Evolutionary conservation across 768 basidiomycete species (phyloP).

Genomic region (Cyclocybe cylindracea): DNA sequence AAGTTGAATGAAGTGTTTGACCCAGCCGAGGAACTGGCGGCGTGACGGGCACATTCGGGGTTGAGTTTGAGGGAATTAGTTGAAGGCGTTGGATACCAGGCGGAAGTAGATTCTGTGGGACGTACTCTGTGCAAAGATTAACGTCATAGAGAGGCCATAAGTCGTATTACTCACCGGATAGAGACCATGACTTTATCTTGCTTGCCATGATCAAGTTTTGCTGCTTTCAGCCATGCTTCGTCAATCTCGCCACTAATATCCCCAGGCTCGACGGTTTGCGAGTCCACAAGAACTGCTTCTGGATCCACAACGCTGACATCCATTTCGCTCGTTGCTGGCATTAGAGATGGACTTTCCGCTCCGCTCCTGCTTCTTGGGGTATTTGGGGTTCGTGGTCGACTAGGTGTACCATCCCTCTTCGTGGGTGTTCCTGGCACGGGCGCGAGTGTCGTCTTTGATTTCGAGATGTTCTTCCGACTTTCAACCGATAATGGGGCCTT

Average conservation of each 20-base stretch:
- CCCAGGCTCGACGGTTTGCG: slow-evolving; percentile 63
- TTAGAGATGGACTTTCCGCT: slow-evolving; percentile 49
- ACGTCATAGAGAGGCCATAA: neutral
- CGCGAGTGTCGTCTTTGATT: slow-evolving; percentile 37
- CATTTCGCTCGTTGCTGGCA: slow-evolving; percentile 63
- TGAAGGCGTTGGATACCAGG: slow-evolving; percentile 52
- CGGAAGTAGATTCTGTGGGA: slow-evolving; percentile 51
- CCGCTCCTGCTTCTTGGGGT: slow-evolving; percentile 48
- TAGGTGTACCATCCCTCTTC: slow-evolving; percentile 33
- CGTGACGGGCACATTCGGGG: slow-evolving; percentile 51
- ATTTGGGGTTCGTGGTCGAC: slow-evolving; percentile 54
- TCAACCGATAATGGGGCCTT: slow-evolving; percentile 60
- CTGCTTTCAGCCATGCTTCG: slow-evolving; percentile 48
- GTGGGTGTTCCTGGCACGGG: slow-evolving; percentile 58
- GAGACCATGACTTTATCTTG: slow-evolving; percentile 89
- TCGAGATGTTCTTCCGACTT: slow-evolving; percentile 26
- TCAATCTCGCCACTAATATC: slow-evolving; percentile 75
- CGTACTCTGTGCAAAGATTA: slow-evolving; percentile 50
- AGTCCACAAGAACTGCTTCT: slow-evolving; percentile 79
- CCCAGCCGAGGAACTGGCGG: slow-evolving; percentile 24
- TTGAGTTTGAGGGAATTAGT: slow-evolving; percentile 63
- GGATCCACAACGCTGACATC: slow-evolving; percentile 73
- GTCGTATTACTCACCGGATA: slow-evolving; percentile 52
- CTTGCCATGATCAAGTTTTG: slow-evolving; percentile 55
- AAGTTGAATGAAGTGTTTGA: slow-evolving; percentile 54